Evolutionary conservation across 768 basidiomycete species (phyloP).

Genomic region (Mycena maculata): DNA sequence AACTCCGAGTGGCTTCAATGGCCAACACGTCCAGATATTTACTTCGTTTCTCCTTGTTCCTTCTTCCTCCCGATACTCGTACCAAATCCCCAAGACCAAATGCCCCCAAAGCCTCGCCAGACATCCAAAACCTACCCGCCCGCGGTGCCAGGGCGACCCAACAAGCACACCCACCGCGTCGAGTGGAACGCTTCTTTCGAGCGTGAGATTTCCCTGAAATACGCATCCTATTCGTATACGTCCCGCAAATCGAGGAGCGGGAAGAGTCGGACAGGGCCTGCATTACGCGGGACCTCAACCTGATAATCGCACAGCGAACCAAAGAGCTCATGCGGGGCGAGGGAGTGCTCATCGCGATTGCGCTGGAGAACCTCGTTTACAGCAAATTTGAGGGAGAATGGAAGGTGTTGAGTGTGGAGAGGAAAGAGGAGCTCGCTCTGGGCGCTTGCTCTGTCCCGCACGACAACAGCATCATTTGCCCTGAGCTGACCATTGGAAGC

Average conservation of each 20-base stretch:
- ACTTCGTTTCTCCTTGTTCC: too few species aligned
- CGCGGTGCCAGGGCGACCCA: background rate
- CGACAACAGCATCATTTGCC: slow-evolving; percentile 21
- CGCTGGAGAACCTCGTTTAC: background rate
- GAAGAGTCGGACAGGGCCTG: too few species aligned
- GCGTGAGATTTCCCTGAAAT: background rate
- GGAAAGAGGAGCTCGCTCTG: slow-evolving; percentile 16
- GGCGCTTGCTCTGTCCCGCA: slow-evolving; percentile 7
- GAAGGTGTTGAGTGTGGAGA: background rate
- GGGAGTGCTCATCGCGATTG: background rate
- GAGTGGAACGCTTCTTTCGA: slow-evolving; percentile 19
- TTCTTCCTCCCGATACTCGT: too few species aligned
- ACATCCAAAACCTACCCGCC: too few species aligned
- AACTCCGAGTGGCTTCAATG: too few species aligned
- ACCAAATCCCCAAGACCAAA: too few species aligned
- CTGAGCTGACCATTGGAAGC: slow-evolving; percentile 22
- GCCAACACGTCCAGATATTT: too few species aligned
- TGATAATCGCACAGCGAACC: background rate
- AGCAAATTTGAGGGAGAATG: background rate
- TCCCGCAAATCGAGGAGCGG: background rate
- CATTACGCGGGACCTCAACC: background rate
- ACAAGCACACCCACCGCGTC: slow-evolving; percentile 18
- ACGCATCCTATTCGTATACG: background rate
- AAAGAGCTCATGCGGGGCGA: background rate
- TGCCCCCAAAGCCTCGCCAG: too few species aligned